Percentiles rank a stretch among this genome's conserved stretches.
These are phyloP conservation scores for Pontederia crassipes DNA, from an alignment of 176 grass and related monocot species.

Conservation along the genomic window DNA sequence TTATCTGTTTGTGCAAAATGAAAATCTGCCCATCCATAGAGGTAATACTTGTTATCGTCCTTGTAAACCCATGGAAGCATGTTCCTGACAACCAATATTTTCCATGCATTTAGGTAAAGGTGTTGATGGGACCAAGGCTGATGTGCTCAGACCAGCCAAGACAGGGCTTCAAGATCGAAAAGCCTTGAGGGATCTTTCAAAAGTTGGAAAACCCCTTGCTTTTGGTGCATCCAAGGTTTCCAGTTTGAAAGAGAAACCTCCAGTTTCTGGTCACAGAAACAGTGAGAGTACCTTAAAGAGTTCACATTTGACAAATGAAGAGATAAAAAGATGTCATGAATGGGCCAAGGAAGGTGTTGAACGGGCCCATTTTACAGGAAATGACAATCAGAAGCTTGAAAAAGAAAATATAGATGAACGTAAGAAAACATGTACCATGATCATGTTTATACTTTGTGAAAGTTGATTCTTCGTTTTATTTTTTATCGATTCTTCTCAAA, in stretches of 20 bases:
- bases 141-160: not conserved
- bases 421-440: not conserved
- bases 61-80: not conserved
- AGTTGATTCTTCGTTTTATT: not conserved
- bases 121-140: constrained; percentile 1
- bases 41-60: not conserved
- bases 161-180: constrained; percentile 1
- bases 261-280: not conserved
- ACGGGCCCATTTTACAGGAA: constrained; percentile 15
- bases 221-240: not conserved
- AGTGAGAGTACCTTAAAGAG: not conserved
- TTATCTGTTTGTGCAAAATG: constrained; percentile 7
- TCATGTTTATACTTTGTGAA: not conserved
- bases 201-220: not conserved
- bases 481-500: not conserved
- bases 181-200: constrained; percentile 19
- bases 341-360: constrained; percentile 18
- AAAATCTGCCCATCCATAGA: constrained; percentile 17
- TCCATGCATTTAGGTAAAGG: constrained; percentile 4
- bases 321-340: constrained; percentile 10
- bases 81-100: not conserved
- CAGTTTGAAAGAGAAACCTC: constrained; percentile 10
- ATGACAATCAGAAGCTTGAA: constrained; percentile 1
- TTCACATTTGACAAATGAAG: constrained; percentile 6
- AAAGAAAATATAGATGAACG: constrained; percentile 7